Evolutionary conservation across 192 early-diverging fungal species (phyloP), one percentile per base, ranked within the genome.

Genomic region (Entomortierella parvispora): DNA sequence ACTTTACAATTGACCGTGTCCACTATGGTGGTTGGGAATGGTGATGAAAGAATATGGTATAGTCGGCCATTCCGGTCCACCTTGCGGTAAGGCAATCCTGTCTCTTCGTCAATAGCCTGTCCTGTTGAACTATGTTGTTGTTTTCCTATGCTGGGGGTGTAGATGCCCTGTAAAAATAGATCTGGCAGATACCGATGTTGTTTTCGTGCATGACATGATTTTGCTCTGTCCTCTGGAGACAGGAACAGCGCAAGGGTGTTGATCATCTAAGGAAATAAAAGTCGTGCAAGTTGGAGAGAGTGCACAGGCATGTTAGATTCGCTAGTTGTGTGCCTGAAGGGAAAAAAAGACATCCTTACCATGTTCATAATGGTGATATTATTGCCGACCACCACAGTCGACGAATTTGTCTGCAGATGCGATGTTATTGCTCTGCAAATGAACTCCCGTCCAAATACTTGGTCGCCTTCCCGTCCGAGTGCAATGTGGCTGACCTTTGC

Each of bases 291-390:
- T n/a, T n/a, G n/a, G n/a, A n/a, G n/a, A n/a, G n/a, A n/a, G n/a
- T n/a, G n/a, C n/a, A n/a, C n/a, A n/a, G n/a, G n/a, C 1, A 28
- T 17, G 37, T n/a, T 29, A 15, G 50, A 49, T 52, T n/a, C 1
- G 51, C 18, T 33, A 33, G 26, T 45, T 26, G 7, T 40, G 43
- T 15, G 14, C 53, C 25, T 8, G 34, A 43, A 14, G 11, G 25
- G 12, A 25, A 3, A 18, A 12, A 51, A 29, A 6, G 23, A 52
- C 1, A 53, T 2, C 3, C 42, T 60, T 77, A 85, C 85, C 80
- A 82, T 86, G 51, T 86, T 86, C 85, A 86, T 86, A 26, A 70
- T 81, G 14, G 82, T 84, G 4, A 86, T 71, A 15, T 82, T 86
- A 31, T 81, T 82, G 29, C 85, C 85, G 2, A 86, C 64, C 20